phyloP scores from a whole-genome alignment of 139 green algal genomes.

The Micromonas pusilla region DNA sequence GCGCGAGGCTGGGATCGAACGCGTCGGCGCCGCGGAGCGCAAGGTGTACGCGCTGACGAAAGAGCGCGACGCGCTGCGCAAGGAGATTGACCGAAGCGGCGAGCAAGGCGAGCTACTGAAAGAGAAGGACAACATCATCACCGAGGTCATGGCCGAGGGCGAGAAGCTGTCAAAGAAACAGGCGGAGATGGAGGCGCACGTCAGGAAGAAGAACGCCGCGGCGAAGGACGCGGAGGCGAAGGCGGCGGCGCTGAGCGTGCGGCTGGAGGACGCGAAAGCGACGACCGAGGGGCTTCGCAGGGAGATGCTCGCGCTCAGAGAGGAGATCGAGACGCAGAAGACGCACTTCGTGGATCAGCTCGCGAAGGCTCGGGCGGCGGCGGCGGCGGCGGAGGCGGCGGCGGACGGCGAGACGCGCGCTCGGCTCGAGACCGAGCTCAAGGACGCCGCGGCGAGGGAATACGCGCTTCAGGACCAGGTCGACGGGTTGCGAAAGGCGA shows the following conservation, averaged over 20 bases:
- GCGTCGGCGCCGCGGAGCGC: slow-evolving; percentile 34
- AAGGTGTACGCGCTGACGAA: slow-evolving; percentile 82
- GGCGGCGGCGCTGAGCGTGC: slow-evolving; percentile 29
- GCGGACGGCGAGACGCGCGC: slow-evolving; percentile 25
- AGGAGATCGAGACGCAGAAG: slow-evolving; percentile 25
- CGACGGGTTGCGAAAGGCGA: slow-evolving; percentile 34
- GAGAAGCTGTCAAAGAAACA: slow-evolving; percentile 46
- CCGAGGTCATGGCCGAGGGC: slow-evolving; percentile 61
- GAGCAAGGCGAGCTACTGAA: slow-evolving; percentile 60
- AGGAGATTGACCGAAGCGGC: slow-evolving; percentile 57
- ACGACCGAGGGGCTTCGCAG: no score
- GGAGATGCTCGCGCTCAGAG: no score
- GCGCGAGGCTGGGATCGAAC: no score
- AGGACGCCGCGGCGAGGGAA: slow-evolving; percentile 31
- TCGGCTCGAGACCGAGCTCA: slow-evolving; percentile 26
- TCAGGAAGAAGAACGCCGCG: slow-evolving; percentile 47
- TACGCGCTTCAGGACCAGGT: slow-evolving; percentile 25
- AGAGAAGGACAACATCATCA: slow-evolving; percentile 88
- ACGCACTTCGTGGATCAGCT: slow-evolving; percentile 9
- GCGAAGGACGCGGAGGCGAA: slow-evolving; percentile 45
- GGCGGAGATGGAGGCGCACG: slow-evolving; percentile 43
- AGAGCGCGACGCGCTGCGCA: slow-evolving; percentile 80
- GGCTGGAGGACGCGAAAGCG: slow-evolving; percentile 32
- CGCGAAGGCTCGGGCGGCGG: slow-evolving; percentile 17
- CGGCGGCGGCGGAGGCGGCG: slow-evolving; percentile 25